A percentile compares a stretch with the other conserved stretches of the same genome.
Evolutionary conservation across 169 alveolate species (phyloP).

Genomic region (Pseudocohnilembus persalinus): DNA sequence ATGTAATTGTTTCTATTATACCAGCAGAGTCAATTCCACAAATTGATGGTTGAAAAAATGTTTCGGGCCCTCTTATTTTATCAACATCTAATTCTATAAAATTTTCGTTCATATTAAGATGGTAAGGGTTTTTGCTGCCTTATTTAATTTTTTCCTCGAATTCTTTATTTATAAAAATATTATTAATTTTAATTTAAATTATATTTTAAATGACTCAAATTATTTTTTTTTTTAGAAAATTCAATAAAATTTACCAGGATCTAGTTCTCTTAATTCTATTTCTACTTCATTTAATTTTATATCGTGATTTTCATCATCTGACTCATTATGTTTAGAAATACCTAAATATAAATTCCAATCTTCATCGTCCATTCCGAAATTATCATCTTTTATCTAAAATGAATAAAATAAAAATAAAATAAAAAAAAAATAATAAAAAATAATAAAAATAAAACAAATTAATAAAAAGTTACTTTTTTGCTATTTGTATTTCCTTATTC

Average conservation of each 20-base stretch:
- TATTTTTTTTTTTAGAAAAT: background rate
- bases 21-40: slow-evolving; percentile 17
- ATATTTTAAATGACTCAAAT: background rate
- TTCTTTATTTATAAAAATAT: background rate
- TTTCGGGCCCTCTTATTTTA: slow-evolving; percentile 11
- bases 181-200: background rate
- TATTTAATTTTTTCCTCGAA: slow-evolving; percentile 24
- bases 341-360: slow-evolving; percentile 27
- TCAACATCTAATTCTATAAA: slow-evolving; percentile 18
- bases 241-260: background rate
- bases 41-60: slow-evolving; percentile 9
- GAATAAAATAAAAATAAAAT: background rate
- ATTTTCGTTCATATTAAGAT: slow-evolving; percentile 9
- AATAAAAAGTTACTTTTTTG: background rate
- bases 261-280: slow-evolving; percentile 32
- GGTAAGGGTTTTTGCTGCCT: slow-evolving; percentile 22
- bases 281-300: slow-evolving; percentile 24
- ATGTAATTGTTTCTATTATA: background rate
- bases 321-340: slow-evolving; percentile 9
- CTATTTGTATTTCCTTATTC: slow-evolving; percentile 1
- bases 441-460: background rate
- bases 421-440: background rate
- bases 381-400: slow-evolving; percentile 17
- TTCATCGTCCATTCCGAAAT: slow-evolving; percentile 33
- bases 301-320: slow-evolving; percentile 28